Conservation (phyloP, 345 rosid species). For the Linum tenue region DNA sequence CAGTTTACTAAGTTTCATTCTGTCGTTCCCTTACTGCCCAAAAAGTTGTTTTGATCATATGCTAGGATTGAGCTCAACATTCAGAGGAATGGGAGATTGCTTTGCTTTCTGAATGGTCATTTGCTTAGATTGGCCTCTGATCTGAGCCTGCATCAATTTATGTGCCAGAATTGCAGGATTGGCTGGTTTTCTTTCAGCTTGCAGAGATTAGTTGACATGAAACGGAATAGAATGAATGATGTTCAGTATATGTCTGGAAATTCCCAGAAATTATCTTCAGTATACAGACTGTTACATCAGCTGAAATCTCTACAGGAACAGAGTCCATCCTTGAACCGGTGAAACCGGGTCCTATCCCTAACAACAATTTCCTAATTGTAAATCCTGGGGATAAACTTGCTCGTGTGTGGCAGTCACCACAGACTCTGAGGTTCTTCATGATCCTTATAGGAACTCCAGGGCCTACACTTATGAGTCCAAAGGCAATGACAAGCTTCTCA, state of each 20-base stretch:
- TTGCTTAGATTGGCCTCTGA: too few relatives aligned
- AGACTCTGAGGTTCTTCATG: constrained; percentile 19
- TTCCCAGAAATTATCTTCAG: not conserved
- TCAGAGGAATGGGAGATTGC: not conserved
- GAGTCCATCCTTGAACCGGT: too few relatives aligned
- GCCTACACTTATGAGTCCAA: constrained; percentile 10
- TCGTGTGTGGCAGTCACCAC: constrained; percentile 16
- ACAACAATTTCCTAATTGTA: constrained; percentile 14
- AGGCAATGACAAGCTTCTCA: constrained; percentile 24
- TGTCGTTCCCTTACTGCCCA: not conserved
- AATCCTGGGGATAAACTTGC: constrained; percentile 13
- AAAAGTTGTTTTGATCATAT: not conserved
- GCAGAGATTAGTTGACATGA: too few relatives aligned
- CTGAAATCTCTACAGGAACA: constrained; percentile 13
- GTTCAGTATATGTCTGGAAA: not conserved
- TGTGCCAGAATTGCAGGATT: not conserved
- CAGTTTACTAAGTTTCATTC: not conserved
- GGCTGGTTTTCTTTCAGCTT: too few relatives aligned
- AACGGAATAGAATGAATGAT: too few relatives aligned
- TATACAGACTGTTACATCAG: not conserved
- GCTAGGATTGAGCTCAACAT: not conserved
- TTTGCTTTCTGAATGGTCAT: not conserved
- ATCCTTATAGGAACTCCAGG: constrained; percentile 19
- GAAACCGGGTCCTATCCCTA: constrained; percentile 12
- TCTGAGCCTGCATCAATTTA: not conserved